Percentiles rank a stretch among this genome's conserved stretches.
Evolutionary conservation across 768 basidiomycete genomes (phyloP).

Genomic region (Russula earlei): DNA sequence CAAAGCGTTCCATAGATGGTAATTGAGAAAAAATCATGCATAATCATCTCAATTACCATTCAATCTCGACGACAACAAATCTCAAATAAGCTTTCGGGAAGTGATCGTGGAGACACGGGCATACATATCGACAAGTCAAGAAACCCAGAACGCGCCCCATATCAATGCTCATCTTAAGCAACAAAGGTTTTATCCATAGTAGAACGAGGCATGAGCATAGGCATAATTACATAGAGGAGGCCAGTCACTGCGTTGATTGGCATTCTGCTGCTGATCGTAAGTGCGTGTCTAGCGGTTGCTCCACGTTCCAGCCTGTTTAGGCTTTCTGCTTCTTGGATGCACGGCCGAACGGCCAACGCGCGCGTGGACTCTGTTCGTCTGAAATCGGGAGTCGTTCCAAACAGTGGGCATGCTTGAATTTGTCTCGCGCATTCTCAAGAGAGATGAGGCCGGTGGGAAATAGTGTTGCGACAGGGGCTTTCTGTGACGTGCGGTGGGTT

Average conservation of each 20-base stretch:
- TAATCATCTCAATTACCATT: no score
- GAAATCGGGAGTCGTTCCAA: constrained; percentile 3
- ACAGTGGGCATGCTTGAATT: constrained; percentile 16
- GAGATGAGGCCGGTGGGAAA: constrained; percentile 9
- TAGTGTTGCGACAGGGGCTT: constrained; percentile 1
- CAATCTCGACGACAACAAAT: no score
- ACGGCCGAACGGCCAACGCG: constrained; percentile 7
- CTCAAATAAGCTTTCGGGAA: no score
- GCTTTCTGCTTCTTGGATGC: constrained; percentile 3
- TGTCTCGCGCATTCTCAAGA: constrained; percentile 4
- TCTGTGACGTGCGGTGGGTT: not conserved
- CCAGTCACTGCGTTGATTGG: no score
- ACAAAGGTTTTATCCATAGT: no score
- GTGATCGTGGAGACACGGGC: no score
- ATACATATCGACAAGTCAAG: no score
- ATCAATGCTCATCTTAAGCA: no score
- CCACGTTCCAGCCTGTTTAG: not conserved
- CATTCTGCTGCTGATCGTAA: not conserved
- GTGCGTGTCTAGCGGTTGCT: not conserved
- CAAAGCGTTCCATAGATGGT: no score
- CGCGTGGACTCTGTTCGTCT: not conserved
- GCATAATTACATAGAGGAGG: no score
- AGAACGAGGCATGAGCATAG: not conserved
- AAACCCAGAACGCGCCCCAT: no score
- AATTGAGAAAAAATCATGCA: no score